Base-by-base conservation (phyloP, 306 rosid genomes). In the Medicago ruthenica region DNA sequence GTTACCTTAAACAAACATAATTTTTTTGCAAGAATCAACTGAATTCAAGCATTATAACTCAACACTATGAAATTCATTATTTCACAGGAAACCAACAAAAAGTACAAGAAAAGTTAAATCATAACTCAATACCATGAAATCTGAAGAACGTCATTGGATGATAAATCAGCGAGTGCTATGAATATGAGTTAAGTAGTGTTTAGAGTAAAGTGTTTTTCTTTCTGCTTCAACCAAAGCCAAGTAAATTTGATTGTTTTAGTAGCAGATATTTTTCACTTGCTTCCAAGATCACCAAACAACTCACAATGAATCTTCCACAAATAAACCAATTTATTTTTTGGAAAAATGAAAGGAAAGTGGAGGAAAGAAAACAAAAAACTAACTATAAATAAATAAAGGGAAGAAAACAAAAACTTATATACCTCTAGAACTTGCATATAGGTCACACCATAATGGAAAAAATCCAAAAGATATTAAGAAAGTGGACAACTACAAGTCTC, bases 401-500 rank as follows among this genome's bases (percentile, higher is more conserved):
- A 80, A 75, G 13, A 34, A 70, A 76, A 76, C 81, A 70, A 70
- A 70, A 71, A 39, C 8, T 21, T 13, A 1, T 17, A 55, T 72
- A 42, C 68, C 76, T 63, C 66, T 54, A 79, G 40, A 67, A 57
- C 53, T 65, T 48, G 71, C 63, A 71, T 34, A 67, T n/a, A n/a
- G 55, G 37, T 36, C 72, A 83, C 55, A 83, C 55, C 27, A 53
- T 60, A 47, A 13, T 37, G 76, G 77, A 70, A 34, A 62, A 58
- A 74, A 79, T 64, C 85, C 71, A 79, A 71, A 70, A 60, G 14
- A 24, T 24, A 76, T 67, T 71, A 62, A 80, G 71, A 61, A 80
- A 72, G 57, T 17, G 15, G 74, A 61, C 67, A 71, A 81, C 22
- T 64, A 54, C 27, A 22, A 65, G 18, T 74, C 81, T 75, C 69